Evolutionary conservation across 1,284 basidiomycete species (phyloP), one percentile per base, ranked within the genome.

Genomic region (Ceratobasidium sp.): DNA sequence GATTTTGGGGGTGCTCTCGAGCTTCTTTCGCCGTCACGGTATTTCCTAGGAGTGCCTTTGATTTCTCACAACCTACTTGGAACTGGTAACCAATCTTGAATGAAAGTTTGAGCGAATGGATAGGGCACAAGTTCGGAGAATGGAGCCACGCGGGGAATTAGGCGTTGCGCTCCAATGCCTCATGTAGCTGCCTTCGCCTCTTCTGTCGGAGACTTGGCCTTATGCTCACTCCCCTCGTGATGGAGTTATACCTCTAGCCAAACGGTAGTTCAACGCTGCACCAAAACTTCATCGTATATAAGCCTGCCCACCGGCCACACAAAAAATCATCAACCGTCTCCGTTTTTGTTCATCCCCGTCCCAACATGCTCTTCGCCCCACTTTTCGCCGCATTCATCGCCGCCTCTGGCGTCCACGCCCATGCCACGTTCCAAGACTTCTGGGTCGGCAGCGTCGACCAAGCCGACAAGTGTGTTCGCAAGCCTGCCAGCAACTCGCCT

Each of bases 401-500:
- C n/a, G 61, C 64, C 43, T 69, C 49, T 46, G 46, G 71, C 46
- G 76, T 74, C 19, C 63, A 58, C 39, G 76, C 76, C 3, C 76
- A 77, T 54, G 74, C 76, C 31, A 77, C 76, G 0, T 77, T 77
- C 74, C 76, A 77, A 59, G 53, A 77, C 16, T 76, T 77, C 48
- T 77, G 76, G 76, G 31, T 68, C 39, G 64, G 73, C 41, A 49
- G 43, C 29, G 37, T 62, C 24, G 64, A 65, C 53, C 56, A 56
- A 24, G 58, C 62, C 34, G 64, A 58, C 61, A 63, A 49, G 31
- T 77, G 74, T 58, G 72, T 71, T n/a, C 74, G 76, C 34, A 63
- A 58, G 48, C 73, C 73, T 1, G 46, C 62, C 11, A 76, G 66
- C 58, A 76, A 77, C 62, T 76, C 59, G 49, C 75, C 75, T 13